Conservation (phyloP, 106 monocot genomes). For the Dactylorhiza incarnata region DNA sequence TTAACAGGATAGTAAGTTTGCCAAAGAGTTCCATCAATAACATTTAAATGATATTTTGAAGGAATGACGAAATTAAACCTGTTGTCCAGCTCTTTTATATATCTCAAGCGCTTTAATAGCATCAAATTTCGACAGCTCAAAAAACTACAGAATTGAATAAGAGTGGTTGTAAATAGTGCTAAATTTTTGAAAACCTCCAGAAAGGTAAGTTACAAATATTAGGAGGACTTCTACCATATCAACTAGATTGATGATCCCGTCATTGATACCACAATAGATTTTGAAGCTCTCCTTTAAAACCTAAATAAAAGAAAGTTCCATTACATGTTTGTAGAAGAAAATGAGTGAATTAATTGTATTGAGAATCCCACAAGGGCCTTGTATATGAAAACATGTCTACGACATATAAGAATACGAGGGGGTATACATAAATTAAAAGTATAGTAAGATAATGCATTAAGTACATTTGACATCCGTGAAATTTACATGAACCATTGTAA, state of each 20-base stretch:
- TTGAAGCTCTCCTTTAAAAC: slow-evolving; percentile 58
- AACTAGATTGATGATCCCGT: slow-evolving; percentile 87
- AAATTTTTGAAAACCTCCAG: neutral
- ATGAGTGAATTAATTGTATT: too few species aligned
- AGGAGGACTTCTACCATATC: slow-evolving; percentile 38
- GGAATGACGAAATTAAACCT: slow-evolving; percentile 23
- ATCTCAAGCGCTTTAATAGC: slow-evolving; percentile 71
- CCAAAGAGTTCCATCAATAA: neutral
- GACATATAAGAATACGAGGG: too few species aligned
- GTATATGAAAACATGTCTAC: too few species aligned
- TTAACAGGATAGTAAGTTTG: neutral
- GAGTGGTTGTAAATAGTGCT: neutral
- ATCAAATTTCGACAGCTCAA: slow-evolving; percentile 86
- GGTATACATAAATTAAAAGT: too few species aligned
- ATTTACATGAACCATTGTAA: too few species aligned
- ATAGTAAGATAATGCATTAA: too few species aligned
- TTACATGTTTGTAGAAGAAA: neutral
- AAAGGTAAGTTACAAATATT: neutral
- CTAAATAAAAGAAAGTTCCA: slow-evolving; percentile 10
- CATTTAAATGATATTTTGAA: neutral
- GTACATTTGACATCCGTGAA: too few species aligned
- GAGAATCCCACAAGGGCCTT: too few species aligned
- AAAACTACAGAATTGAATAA: slow-evolving; percentile 42
- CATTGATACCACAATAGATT: slow-evolving; percentile 86
- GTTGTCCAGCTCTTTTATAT: slow-evolving; percentile 71